Base-by-base conservation (phyloP, 129 eudicot genomes). In the Cynara cardunculus region DNA sequence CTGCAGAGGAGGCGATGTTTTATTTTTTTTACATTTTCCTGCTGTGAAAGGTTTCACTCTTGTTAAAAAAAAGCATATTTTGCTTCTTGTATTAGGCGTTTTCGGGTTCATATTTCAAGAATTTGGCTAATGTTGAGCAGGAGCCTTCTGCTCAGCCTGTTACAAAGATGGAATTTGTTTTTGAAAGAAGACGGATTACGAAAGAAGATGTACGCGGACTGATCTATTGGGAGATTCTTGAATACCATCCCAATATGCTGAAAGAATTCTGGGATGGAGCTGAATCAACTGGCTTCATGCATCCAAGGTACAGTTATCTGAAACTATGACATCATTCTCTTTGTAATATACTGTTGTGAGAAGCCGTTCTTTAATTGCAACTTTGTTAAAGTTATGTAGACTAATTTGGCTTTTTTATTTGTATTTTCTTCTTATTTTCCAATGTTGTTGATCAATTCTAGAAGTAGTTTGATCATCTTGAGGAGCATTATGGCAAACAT, bases 381-480 rank as follows among this genome's bases (percentile, higher is more conserved):
- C 71, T 10, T 31, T 8, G 53, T 26, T 12, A 4, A 14, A 66
- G 10, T 53, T 41, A 16, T 34, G 7, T 22, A 72, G 61, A 73
- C 73, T 44, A 68, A 32, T 32, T 49, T 27, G 25, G 21, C 68
- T 18, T 69, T 37, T 13, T 71, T 25, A n/a, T 78, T 18, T 2
- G 8, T 7, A 66, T 30, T n/a, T 71, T 16, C 14, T 32, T 11
- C 59, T 30, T 44, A 0, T 26, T 65, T 4, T 74, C 69, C 89
- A 94, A 97, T 91, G 98, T 97, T 73, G 98, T 94, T 79, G 98
- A 94, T 84, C 94, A 94, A 83, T 94, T 94, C 28, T 90, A 94
- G 92, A 94, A 94, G 86, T 97, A 94, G 84, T 94, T 94, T 90
- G 98, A 97, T 31, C 88, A 88, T 84, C 93, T 94, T 46, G 98